Conservation (phyloP, 1,284 basidiomycete genomes). For the Boletus hoseneyae region DNA sequence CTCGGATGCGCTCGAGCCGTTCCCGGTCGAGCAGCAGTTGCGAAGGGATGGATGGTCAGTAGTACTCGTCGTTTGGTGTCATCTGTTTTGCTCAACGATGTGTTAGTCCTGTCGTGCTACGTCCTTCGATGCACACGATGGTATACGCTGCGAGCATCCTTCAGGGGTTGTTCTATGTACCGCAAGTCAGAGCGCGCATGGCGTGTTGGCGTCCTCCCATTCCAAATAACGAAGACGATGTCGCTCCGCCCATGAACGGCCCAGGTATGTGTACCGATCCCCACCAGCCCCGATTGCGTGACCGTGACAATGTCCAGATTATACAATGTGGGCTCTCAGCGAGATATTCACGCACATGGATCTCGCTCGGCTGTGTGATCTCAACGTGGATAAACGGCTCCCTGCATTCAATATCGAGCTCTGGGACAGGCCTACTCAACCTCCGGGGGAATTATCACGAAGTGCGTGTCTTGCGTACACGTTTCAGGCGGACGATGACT, state of each 20-base stretch:
- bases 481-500: not conserved
- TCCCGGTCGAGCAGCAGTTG: constrained; percentile 47
- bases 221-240: constrained; percentile 22
- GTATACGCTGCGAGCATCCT: constrained; percentile 60
- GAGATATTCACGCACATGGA: constrained; percentile 68
- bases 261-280: constrained; percentile 31
- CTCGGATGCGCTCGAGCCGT: constrained; percentile 34
- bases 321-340: constrained; percentile 49
- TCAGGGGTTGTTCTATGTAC: constrained; percentile 63
- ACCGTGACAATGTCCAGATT: constrained; percentile 28
- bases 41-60: constrained; percentile 59
- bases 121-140: constrained; percentile 48
- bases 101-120: constrained; percentile 60
- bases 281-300: not conserved
- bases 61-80: not conserved
- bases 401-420: constrained; percentile 34
- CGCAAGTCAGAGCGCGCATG: constrained; percentile 57
- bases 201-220: constrained; percentile 45
- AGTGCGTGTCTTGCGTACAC: constrained; percentile 25
- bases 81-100: constrained; percentile 5
- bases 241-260: constrained; percentile 25
- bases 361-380: constrained; percentile 39
- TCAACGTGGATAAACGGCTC: constrained; percentile 39
- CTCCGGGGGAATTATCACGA: constrained; percentile 39
- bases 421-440: constrained; percentile 34